Evolutionary conservation across 371 early-diverging fungal genomes (phyloP).

Genomic region (Apophysomyces variabilis): DNA sequence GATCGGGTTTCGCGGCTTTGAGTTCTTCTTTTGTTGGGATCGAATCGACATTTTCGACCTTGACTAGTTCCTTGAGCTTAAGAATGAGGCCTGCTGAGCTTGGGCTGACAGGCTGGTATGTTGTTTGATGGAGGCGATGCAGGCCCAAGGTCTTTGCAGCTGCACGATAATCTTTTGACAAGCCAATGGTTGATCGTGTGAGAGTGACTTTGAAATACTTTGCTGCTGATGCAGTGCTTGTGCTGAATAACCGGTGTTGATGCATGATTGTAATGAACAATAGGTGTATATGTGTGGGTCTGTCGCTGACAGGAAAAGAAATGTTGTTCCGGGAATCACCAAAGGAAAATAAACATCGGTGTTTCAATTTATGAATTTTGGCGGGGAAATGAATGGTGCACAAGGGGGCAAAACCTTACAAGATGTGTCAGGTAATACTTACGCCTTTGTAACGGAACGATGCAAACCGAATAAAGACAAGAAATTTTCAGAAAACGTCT

Average conservation of each 20-base stretch:
- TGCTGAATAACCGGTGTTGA: conserved; percentile 39
- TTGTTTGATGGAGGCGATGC: conserved; percentile 59
- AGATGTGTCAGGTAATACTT: no score
- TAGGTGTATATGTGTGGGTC: background rate
- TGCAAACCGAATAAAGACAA: no score
- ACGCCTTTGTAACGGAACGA: no score
- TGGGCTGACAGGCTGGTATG: conserved; percentile 65
- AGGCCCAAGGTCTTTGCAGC: conserved; percentile 64
- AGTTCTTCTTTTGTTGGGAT: conserved; percentile 52
- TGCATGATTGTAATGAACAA: conserved; percentile 20
- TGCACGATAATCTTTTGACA: conserved; percentile 54
- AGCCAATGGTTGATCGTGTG: conserved; percentile 65
- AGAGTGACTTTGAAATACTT: conserved; percentile 64
- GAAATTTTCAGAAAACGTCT: no score
- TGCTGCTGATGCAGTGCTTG: conserved; percentile 31
- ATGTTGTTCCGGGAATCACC: background rate
- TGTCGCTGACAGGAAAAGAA: background rate
- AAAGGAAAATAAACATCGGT: conserved; percentile 1
- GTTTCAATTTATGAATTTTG: no score
- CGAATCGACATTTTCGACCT: conserved; percentile 67
- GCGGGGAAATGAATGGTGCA: no score
- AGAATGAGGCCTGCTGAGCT: conserved; percentile 77
- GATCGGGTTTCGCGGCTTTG: conserved; percentile 45
- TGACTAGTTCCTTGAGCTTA: conserved; percentile 81
- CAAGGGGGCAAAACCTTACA: no score